Evolutionary conservation across 1,139 yeast species (phyloP).

Genomic region (Yamadazyma dushanensis): DNA sequence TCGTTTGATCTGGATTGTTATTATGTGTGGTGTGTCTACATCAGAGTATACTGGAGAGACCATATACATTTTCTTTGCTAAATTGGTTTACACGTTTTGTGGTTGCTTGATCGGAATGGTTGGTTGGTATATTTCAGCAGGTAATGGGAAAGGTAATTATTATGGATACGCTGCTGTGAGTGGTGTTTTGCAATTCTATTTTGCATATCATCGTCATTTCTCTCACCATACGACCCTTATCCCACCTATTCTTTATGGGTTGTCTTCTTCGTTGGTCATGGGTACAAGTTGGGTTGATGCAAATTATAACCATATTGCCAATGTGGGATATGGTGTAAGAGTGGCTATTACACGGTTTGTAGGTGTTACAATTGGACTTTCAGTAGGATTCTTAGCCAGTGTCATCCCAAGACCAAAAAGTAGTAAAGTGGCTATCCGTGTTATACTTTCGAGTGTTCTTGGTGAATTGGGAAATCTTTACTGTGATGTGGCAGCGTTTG

Average conservation of each 20-base stretch:
- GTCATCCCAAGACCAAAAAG: slow-evolving; percentile 33
- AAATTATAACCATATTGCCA: slow-evolving; percentile 12
- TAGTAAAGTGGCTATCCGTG: slow-evolving; percentile 30
- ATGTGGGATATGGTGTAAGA: slow-evolving; percentile 12
- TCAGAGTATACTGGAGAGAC: slow-evolving; percentile 37
- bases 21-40: slow-evolving; percentile 35
- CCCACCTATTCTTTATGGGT: slow-evolving; percentile 31
- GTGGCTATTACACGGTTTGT: slow-evolving; percentile 32
- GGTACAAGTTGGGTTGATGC: slow-evolving; percentile 39
- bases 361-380: slow-evolving; percentile 31
- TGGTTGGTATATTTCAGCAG: slow-evolving; percentile 39
- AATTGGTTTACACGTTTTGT: slow-evolving; percentile 28
- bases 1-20: slow-evolving; percentile 35
- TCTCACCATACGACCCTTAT: slow-evolving; percentile 29
- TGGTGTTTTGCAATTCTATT: slow-evolving; percentile 25
- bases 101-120: slow-evolving; percentile 36
- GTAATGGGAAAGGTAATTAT: slow-evolving; percentile 30
- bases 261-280: slow-evolving; percentile 32
- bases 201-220: slow-evolving; percentile 33
- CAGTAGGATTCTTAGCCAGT: slow-evolving; percentile 32
- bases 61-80: slow-evolving; percentile 28
- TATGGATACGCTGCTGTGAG: slow-evolving; percentile 35
- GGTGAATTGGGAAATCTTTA: slow-evolving; percentile 31
- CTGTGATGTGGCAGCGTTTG: slow-evolving; percentile 31
- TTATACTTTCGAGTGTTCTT: slow-evolving; percentile 23